phyloP scores from a whole-genome alignment of 1,284 basidiomycete species.

The Anthracocystis walkeri region DNA sequence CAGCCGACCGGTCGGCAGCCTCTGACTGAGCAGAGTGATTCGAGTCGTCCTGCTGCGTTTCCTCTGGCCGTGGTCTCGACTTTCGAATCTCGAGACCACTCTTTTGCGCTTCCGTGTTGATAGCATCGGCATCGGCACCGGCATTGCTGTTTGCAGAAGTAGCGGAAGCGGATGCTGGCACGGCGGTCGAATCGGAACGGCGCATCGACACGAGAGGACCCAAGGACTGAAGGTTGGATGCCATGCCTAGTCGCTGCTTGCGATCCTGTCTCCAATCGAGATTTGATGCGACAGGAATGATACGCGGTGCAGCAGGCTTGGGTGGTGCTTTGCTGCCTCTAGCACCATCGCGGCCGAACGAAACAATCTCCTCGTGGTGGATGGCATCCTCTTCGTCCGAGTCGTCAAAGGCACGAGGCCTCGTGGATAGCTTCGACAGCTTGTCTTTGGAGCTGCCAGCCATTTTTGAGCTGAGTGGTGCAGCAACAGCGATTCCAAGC shows the following conservation, averaged over 20 bases:
- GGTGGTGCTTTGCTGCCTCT: conserved; percentile 16
- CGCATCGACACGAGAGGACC: conserved; percentile 51
- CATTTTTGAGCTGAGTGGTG: conserved; percentile 6
- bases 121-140: conserved; percentile 16
- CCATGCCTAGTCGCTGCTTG: conserved; percentile 55
- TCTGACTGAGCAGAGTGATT: not conserved
- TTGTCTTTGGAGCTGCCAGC: not conserved
- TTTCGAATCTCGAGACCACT: conserved; percentile 45
- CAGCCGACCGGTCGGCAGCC: conserved; percentile 1
- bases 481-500: conserved; percentile 8
- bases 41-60: not conserved
- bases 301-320: conserved; percentile 11
- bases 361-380: conserved; percentile 30
- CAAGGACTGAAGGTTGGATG: conserved; percentile 30
- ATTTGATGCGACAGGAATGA: conserved; percentile 52
- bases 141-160: not conserved
- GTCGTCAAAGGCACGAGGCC: conserved; percentile 30
- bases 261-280: conserved; percentile 63
- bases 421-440: conserved; percentile 2
- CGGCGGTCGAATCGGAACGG: conserved; percentile 16
- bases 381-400: conserved; percentile 30
- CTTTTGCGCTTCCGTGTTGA: conserved; percentile 53
- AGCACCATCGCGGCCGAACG: conserved; percentile 33
- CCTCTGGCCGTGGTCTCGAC: not conserved
- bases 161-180: conserved; percentile 2